phyloP scores from a whole-genome alignment of 2,329 filamentous ascomycete genomes.

The Colletotrichum limetticola region DNA sequence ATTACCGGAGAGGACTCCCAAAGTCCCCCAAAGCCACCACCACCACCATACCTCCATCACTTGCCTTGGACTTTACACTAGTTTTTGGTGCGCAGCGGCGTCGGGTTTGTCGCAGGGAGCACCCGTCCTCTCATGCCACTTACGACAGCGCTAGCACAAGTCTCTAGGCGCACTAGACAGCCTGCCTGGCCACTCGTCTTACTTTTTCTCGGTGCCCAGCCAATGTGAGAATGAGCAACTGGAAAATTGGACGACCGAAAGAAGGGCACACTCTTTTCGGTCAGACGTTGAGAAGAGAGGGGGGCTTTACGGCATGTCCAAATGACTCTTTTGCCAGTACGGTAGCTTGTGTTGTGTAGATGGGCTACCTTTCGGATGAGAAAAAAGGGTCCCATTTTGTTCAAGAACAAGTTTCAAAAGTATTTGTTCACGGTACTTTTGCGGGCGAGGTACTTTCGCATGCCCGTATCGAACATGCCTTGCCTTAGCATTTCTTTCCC shows the following conservation, averaged over 20 bases:
- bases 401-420: neutral
- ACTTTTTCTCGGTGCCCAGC: conserved; percentile 1
- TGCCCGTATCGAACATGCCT: neutral
- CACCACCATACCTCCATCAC: neutral
- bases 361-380: neutral
- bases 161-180: neutral
- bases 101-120: conserved; percentile 12
- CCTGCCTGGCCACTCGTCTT: conserved; percentile 14
- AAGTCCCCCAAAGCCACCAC: neutral
- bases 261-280: neutral
- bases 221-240: neutral
- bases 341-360: conserved; percentile 4
- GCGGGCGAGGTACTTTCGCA: neutral
- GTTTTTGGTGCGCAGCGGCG: neutral
- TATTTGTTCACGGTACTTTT: neutral
- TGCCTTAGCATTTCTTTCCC: neutral
- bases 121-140: conserved; percentile 5
- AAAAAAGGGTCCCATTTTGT: neutral
- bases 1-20: neutral
- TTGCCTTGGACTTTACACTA: neutral
- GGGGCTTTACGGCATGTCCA: neutral
- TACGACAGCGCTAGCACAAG: neutral
- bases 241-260: conserved; percentile 1
- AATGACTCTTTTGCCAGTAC: neutral
- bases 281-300: neutral